Conservation (phyloP, 257 asterid genomes). For the Capsicum rhomboideum region DNA sequence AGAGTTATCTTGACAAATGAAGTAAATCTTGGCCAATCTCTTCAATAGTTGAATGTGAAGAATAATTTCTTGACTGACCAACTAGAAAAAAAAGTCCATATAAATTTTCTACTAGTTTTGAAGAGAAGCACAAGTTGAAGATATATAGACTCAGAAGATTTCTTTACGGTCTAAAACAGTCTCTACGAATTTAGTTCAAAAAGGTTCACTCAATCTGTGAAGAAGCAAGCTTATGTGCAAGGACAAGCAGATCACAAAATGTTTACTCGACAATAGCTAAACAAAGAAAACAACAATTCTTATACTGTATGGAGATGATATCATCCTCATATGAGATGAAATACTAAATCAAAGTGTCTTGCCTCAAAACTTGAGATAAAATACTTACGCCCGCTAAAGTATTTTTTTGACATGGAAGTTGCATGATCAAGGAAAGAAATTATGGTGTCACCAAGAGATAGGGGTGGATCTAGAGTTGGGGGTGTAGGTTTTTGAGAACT, state of each 20-base stretch:
- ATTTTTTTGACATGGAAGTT: too few relatives aligned
- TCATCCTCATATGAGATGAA: neutral
- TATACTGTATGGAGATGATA: neutral
- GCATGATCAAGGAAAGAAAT: too few relatives aligned
- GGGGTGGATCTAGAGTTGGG: too few relatives aligned
- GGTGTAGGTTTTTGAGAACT: too few relatives aligned
- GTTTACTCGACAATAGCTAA: neutral
- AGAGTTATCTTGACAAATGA: neutral
- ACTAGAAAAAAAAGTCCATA: too few relatives aligned
- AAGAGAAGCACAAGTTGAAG: too few relatives aligned
- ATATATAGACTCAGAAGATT: neutral
- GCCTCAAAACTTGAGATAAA: slow-evolving; percentile 1
- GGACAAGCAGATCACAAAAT: too few relatives aligned
- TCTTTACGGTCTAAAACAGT: neutral
- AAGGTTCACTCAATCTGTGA: neutral
- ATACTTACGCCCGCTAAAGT: neutral
- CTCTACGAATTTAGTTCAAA: neutral
- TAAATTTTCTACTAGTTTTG: neutral
- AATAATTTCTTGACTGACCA: neutral
- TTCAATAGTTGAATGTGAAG: neutral
- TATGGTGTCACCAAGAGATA: too few relatives aligned
- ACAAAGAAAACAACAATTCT: neutral
- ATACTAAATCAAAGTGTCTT: neutral
- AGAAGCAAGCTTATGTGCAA: neutral
- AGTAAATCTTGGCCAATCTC: neutral